These are phyloP conservation scores for Akebia trifoliata DNA, from an alignment of 164 flowering plant species.

Conservation along the genomic window DNA sequence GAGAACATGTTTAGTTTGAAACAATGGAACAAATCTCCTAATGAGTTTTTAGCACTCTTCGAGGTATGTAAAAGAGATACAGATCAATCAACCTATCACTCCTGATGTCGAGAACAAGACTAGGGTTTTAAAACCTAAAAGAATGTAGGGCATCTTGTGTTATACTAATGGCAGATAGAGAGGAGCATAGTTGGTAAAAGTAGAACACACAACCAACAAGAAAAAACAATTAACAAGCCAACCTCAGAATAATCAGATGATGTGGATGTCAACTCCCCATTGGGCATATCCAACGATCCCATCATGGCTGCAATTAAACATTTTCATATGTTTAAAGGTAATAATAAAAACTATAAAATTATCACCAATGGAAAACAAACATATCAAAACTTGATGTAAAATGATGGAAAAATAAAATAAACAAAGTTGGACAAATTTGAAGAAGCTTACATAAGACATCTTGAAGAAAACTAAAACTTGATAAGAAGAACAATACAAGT, in stretches of 20 bases:
- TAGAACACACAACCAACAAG: background rate
- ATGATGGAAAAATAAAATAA: too few species aligned
- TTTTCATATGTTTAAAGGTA: constrained; percentile 1
- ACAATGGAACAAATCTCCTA: too few species aligned
- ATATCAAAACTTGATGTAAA: background rate
- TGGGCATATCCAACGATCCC: constrained; percentile 27
- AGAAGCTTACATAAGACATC: background rate
- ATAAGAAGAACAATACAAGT: too few species aligned
- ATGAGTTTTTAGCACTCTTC: too few species aligned
- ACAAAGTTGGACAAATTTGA: too few species aligned
- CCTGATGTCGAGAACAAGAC: background rate
- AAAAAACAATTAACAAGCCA: constrained; percentile 4
- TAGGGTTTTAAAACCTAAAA: background rate
- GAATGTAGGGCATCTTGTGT: background rate
- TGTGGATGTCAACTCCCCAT: constrained; percentile 31
- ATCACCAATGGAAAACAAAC: background rate
- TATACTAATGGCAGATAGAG: background rate
- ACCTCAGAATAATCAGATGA: constrained; percentile 60
- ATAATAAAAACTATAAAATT: background rate
- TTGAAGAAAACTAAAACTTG: background rate
- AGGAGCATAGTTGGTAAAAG: background rate
- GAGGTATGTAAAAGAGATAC: too few species aligned
- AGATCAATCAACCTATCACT: too few species aligned
- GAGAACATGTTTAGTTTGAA: too few species aligned
- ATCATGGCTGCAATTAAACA: constrained; percentile 38